These are phyloP conservation scores for Myxozyma mucilagina DNA, from an alignment of 805 yeast species.

Conservation along the genomic window DNA sequence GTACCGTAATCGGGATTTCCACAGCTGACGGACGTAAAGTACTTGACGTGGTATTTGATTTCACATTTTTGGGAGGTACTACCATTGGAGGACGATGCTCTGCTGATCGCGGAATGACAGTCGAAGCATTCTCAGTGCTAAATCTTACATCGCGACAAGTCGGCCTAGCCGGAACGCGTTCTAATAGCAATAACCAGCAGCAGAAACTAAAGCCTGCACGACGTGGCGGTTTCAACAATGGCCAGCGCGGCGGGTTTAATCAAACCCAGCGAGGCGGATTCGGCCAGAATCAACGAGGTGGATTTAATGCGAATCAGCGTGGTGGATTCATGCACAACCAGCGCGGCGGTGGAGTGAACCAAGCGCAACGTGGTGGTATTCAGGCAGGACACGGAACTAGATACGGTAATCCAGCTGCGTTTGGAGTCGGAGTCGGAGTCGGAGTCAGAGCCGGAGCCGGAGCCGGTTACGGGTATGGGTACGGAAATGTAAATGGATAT, in stretches of 20 bases:
- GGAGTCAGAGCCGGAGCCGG: too few relatives aligned
- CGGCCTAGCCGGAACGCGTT: constrained; percentile 2
- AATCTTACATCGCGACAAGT: constrained; percentile 70
- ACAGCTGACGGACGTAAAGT: constrained; percentile 9
- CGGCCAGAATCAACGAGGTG: too few relatives aligned
- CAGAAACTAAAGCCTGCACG: background rate
- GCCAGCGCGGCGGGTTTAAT: background rate
- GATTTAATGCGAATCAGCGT: too few relatives aligned
- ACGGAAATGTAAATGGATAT: too few relatives aligned
- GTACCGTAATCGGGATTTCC: constrained; percentile 69
- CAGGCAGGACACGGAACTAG: background rate
- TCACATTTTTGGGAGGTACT: constrained; percentile 78
- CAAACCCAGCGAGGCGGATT: background rate
- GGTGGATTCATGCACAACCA: too few relatives aligned
- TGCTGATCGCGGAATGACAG: constrained; percentile 78
- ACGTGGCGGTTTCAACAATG: background rate
- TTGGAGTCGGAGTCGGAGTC: too few relatives aligned
- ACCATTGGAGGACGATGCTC: constrained; percentile 73
- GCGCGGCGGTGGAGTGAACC: too few relatives aligned
- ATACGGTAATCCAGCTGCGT: too few relatives aligned
- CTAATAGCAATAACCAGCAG: background rate
- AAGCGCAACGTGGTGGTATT: background rate
- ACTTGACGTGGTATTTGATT: constrained; percentile 80
- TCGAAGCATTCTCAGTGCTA: constrained; percentile 78
- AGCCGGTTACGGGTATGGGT: too few relatives aligned